These are phyloP conservation scores for Podila epigama DNA, from an alignment of 192 early-diverging fungal genomes.

Conservation along the genomic window DNA sequence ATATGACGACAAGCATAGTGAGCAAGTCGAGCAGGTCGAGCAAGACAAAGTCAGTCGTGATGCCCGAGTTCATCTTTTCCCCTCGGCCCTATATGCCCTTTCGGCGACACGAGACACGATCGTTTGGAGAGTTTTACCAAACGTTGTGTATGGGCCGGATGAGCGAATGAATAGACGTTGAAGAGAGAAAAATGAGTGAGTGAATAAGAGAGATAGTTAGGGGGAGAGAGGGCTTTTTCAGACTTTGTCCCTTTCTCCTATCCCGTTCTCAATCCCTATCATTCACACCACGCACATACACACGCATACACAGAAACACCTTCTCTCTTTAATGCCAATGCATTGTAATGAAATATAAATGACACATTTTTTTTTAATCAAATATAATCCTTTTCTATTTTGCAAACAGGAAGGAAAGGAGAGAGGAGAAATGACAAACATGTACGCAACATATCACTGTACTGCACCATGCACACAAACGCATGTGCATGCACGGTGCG, in stretches of 20 bases:
- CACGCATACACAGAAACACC: neutral
- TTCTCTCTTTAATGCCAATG: too few relatives aligned
- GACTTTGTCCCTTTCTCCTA: too few relatives aligned
- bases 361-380: too few relatives aligned
- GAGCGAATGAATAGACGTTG: conserved; percentile 2
- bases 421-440: neutral
- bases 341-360: neutral
- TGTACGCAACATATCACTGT: neutral
- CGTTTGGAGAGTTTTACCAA: conserved; percentile 37
- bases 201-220: too few relatives aligned
- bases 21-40: too few relatives aligned
- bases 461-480: too few relatives aligned
- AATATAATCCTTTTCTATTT: too few relatives aligned
- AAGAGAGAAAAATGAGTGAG: neutral
- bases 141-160: conserved; percentile 20
- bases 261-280: neutral
- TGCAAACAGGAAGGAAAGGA: neutral
- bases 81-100: conserved; percentile 24
- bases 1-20: neutral
- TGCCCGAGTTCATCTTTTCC: conserved; percentile 39
- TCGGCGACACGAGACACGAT: conserved; percentile 11
- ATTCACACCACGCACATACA: neutral
- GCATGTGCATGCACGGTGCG: too few relatives aligned
- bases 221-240: too few relatives aligned
- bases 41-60: neutral